These are phyloP conservation scores for Neonectria coccinea DNA, from an alignment of 2,329 filamentous ascomycete genomes.

Conservation along the genomic window DNA sequence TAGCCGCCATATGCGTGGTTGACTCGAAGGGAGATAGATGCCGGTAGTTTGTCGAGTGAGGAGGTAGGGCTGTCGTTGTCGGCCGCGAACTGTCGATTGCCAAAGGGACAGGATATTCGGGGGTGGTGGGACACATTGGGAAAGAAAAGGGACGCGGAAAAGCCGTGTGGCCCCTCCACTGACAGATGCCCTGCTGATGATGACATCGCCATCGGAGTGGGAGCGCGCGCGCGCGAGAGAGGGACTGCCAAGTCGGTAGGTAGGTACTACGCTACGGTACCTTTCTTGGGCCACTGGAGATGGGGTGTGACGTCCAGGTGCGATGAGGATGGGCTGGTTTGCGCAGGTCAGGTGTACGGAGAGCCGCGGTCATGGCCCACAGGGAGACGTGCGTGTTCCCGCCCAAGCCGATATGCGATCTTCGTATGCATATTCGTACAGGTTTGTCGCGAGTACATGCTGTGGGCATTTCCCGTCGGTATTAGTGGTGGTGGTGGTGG, in stretches of 20 bases:
- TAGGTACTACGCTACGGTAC: neutral
- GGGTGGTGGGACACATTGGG: constrained; percentile 1
- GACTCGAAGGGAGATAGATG: neutral
- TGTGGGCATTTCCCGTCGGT: neutral
- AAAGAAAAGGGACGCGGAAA: neutral
- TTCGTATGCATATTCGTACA: neutral
- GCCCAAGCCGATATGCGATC: neutral
- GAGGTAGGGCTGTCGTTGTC: constrained; percentile 12
- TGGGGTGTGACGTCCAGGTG: constrained; percentile 20
- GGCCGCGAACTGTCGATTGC: constrained; percentile 14
- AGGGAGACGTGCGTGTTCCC: neutral
- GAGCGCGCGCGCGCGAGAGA: neutral
- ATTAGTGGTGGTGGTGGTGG: neutral
- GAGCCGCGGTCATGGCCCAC: neutral
- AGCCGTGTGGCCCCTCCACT: constrained; percentile 7
- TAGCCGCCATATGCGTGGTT: constrained; percentile 5
- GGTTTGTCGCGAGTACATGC: too few relatives aligned
- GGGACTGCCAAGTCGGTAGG: constrained; percentile 2
- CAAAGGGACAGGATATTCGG: constrained; percentile 2
- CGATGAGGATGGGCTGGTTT: constrained; percentile 14
- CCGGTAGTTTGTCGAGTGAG: too few relatives aligned
- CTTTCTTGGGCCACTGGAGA: constrained; percentile 8
- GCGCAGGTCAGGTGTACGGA: neutral
- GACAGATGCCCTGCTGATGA: constrained; percentile 13
- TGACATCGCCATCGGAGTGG: constrained; percentile 8